Evolutionary conservation across 1,284 basidiomycete species (phyloP).

Genomic region (Hymenochaete sp.): DNA sequence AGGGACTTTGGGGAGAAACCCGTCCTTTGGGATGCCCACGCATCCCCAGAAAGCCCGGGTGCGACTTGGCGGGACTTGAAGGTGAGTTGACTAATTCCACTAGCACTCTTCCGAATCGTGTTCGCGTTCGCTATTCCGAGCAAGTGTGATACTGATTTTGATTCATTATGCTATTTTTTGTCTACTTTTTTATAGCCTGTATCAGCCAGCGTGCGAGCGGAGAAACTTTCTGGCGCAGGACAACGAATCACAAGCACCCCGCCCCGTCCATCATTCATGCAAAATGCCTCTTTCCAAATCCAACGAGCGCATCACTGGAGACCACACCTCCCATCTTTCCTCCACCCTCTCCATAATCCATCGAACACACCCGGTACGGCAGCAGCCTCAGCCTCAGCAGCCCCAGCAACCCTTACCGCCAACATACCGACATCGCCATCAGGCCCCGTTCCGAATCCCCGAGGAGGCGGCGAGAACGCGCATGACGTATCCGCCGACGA

Average conservation of each 20-base stretch:
- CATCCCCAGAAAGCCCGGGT: constrained; percentile 23
- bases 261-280: background rate
- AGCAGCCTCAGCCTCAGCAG: constrained; percentile 13
- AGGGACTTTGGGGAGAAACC: constrained; percentile 43
- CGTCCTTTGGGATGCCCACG: constrained; percentile 43
- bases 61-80: constrained; percentile 40
- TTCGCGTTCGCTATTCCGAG: background rate
- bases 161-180: background rate
- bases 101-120: background rate
- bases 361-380: constrained; percentile 1
- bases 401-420: constrained; percentile 22
- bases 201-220: constrained; percentile 11
- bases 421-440: constrained; percentile 25
- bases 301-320: background rate
- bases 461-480: too few relatives aligned
- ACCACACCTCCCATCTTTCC: background rate
- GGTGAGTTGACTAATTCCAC: constrained; percentile 35
- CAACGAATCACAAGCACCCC: background rate
- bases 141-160: background rate
- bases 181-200: constrained; percentile 10
- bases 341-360: constrained; percentile 26
- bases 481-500: too few relatives aligned
- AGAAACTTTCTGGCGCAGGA: constrained; percentile 12
- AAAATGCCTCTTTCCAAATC: constrained; percentile 3
- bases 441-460: constrained; percentile 31